Conservation (phyloP, 495 filamentous ascomycete species). For the Tuber borchii region DNA sequence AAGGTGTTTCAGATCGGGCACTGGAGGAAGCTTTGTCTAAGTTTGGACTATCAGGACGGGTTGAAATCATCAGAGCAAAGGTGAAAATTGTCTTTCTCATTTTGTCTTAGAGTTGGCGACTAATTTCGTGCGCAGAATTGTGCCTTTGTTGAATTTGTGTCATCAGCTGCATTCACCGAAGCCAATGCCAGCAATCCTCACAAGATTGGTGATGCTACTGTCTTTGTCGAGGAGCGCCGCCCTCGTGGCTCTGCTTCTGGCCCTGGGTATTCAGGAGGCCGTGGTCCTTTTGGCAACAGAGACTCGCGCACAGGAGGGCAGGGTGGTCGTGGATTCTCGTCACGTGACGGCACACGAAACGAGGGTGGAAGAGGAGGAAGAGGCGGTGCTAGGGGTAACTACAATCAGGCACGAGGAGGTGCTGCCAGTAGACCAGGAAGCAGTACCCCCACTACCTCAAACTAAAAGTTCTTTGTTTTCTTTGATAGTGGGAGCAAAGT, state of each 20-base stretch:
- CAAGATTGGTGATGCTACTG: constrained; percentile 67
- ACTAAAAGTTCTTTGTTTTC: constrained; percentile 12
- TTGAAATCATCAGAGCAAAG: constrained; percentile 85
- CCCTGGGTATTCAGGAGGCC: constrained; percentile 19
- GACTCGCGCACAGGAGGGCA: constrained; percentile 21
- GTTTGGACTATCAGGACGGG: constrained; percentile 74
- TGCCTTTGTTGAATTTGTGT: constrained; percentile 89
- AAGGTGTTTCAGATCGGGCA: constrained; percentile 65
- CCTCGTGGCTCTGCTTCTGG: constrained; percentile 23
- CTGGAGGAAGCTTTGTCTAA: constrained; percentile 59
- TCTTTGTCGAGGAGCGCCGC: constrained; percentile 83
- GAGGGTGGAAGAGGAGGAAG: constrained; percentile 19
- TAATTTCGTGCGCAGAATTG: constrained; percentile 63
- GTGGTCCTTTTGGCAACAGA: constrained; percentile 14
- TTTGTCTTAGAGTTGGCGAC: constrained; percentile 12
- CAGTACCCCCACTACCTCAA: constrained; percentile 23
- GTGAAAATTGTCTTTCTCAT: constrained; percentile 46
- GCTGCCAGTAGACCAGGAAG: constrained; percentile 8
- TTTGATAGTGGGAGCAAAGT: constrained; percentile 2
- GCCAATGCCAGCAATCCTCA: constrained; percentile 82
- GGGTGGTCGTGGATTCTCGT: constrained; percentile 26
- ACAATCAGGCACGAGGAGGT: constrained; percentile 23
- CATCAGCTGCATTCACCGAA: constrained; percentile 66
- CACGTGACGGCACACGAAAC: constrained; percentile 20
- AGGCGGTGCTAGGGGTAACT: constrained; percentile 20